Conservation (phyloP, 176 grass and related monocot genomes). For the Oropetium thomaeum region DNA sequence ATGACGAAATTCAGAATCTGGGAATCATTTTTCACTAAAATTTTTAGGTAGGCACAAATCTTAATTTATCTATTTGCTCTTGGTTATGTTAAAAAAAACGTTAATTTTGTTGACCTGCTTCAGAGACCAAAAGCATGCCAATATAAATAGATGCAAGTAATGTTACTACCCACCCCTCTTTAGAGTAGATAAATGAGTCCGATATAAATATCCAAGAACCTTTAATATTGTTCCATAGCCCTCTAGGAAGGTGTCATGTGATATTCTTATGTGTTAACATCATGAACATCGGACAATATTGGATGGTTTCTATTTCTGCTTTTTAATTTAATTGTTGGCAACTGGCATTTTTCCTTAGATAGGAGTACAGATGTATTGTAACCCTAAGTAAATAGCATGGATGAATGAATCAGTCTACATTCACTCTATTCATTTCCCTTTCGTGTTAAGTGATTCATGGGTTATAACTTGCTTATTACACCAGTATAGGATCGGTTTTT, state of each 20-base stretch:
- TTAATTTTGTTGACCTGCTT: constrained; percentile 10
- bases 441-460: not conserved
- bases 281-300: not conserved
- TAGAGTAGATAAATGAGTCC: not conserved
- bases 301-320: not conserved
- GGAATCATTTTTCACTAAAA: not conserved
- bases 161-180: not conserved
- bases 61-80: not conserved
- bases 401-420: not conserved
- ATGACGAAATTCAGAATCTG: not conserved
- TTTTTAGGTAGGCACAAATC: not conserved
- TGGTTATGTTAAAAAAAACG: not conserved
- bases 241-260: constrained; percentile 12
- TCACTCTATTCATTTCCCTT: not conserved
- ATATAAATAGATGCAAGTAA: not conserved
- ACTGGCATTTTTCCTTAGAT: not conserved
- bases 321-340: not conserved
- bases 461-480: not conserved
- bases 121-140: not conserved
- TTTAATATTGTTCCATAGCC: constrained; percentile 20
- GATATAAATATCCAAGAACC: not conserved
- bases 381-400: not conserved
- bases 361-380: not conserved
- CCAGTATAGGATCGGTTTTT: not conserved
- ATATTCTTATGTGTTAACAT: constrained; percentile 14